phyloP scores from a whole-genome alignment of 129 eudicot genomes.

The Oenanthe sinensis region DNA sequence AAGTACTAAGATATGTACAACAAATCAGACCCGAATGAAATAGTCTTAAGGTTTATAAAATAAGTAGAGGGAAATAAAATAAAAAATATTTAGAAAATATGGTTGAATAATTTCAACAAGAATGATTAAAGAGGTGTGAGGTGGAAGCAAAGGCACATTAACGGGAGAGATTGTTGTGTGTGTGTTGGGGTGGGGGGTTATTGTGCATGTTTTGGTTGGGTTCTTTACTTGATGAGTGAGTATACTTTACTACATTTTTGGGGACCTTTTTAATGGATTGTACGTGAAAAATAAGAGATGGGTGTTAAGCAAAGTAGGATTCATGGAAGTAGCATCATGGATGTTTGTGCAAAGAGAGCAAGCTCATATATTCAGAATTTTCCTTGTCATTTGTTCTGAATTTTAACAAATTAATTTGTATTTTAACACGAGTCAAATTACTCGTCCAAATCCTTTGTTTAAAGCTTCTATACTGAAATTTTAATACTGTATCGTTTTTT shows the following conservation, averaged over 20 bases:
- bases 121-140: slow-evolving; percentile 8
- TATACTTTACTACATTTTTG: slow-evolving; percentile 1
- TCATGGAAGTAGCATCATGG: not conserved
- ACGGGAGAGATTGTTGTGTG: not conserved
- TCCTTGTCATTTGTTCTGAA: too few relatives aligned
- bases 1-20: not conserved
- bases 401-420: too few relatives aligned
- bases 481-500: too few relatives aligned
- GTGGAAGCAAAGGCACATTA: slow-evolving; percentile 8
- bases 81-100: not conserved
- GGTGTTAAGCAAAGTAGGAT: slow-evolving; percentile 9
- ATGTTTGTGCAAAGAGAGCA: not conserved
- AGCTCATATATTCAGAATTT: too few relatives aligned
- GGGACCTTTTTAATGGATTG: not conserved
- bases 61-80: not conserved
- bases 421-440: too few relatives aligned
- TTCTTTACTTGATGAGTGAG: slow-evolving; percentile 12
- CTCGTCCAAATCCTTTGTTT: too few relatives aligned
- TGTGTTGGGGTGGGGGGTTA: not conserved
- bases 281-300: not conserved
- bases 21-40: not conserved
- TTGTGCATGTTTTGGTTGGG: not conserved
- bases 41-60: not conserved
- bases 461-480: too few relatives aligned
- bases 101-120: not conserved